Base-by-base conservation (phyloP, 352 stramenopile genomes). In the Phytophthora citrophthora region DNA sequence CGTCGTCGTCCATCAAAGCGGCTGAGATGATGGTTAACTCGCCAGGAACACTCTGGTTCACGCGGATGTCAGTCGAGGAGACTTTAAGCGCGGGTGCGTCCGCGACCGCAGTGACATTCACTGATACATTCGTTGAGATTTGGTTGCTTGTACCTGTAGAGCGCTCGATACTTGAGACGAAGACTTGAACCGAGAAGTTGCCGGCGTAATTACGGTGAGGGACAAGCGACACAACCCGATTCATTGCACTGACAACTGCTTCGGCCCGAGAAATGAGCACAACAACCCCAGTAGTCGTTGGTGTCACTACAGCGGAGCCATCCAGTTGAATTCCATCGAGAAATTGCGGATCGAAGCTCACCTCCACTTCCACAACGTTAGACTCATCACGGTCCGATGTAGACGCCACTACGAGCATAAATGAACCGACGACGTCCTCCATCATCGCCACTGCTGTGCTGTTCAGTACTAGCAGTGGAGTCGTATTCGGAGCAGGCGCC, bases 361-460 rank as follows among this genome's bases (percentile, higher is more conserved):
- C 61, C 2, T 56, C 56, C 9, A 86, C 43, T 46, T 89, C 77
- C 24, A 89, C 76, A 4, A 71, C 59, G 52, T 87, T 77, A 0
- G 80, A 89, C 13, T 76, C 77, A 40, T 86, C 80, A 8, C 20
- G 31, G 20, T 89, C 80, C 0, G 79, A 61, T 1, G 79, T 84
- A 0, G 59, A 65, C 0, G 70, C 80, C 7, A 77, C 67, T 3
- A 76, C 12, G 5, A 89, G 75, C 24, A 34, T 61, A 27, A 89
- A 72, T 7, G 50, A 50, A 5, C 18, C 66, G n/a, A 31, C n/a
- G 0, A 66, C 53, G 23, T 89, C 77, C 45, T 87, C 80, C 1
- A 59, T 23, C 6, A 49, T 75, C 4, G 60, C 54, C 38, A 87
- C 15, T 6, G 53, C 13, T 2, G 73, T 54, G 5, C 53, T 55